phyloP scores from a whole-genome alignment of 1,284 basidiomycete genomes.

The Melampsora larici-populina region DNA sequence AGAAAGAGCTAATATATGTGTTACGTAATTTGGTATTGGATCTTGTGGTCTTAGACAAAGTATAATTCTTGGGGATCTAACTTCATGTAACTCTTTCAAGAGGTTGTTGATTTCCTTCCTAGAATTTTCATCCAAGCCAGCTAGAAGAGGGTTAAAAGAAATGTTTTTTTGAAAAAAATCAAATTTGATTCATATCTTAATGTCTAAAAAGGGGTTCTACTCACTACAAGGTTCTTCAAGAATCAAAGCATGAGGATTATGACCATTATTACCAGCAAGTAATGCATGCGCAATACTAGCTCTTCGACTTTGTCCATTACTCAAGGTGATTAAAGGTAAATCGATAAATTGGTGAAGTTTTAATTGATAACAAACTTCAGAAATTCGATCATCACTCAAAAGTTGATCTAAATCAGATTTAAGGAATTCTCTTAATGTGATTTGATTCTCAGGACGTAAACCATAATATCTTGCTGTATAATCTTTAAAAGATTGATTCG shows the following conservation, averaged over 20 bases:
- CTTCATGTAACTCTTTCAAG: constrained; percentile 59
- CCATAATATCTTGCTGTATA: neutral
- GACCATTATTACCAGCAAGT: constrained; percentile 53
- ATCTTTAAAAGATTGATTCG: neutral
- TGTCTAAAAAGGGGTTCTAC: too few species aligned
- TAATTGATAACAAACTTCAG: constrained; percentile 60
- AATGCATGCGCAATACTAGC: constrained; percentile 79
- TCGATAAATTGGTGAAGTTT: constrained; percentile 67
- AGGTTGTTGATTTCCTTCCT: neutral
- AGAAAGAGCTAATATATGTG: constrained; percentile 66
- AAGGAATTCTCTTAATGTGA: neutral
- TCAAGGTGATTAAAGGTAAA: constrained; percentile 74
- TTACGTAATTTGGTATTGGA: constrained; percentile 75
- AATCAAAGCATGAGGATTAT: constrained; percentile 67
- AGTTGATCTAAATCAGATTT: constrained; percentile 47
- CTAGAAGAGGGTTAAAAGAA: neutral
- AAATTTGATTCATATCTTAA: too few species aligned
- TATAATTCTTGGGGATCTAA: constrained; percentile 61
- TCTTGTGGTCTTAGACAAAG: constrained; percentile 78
- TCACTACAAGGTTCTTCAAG: constrained; percentile 75
- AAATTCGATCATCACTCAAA: constrained; percentile 56
- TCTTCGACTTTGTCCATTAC: constrained; percentile 85
- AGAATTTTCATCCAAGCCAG: neutral
- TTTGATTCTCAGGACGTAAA: neutral
- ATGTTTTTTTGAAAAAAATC: neutral